Evolutionary conservation across 108 stramenopile genomes (phyloP).

Genomic region (Cylindrotheca closterium): DNA sequence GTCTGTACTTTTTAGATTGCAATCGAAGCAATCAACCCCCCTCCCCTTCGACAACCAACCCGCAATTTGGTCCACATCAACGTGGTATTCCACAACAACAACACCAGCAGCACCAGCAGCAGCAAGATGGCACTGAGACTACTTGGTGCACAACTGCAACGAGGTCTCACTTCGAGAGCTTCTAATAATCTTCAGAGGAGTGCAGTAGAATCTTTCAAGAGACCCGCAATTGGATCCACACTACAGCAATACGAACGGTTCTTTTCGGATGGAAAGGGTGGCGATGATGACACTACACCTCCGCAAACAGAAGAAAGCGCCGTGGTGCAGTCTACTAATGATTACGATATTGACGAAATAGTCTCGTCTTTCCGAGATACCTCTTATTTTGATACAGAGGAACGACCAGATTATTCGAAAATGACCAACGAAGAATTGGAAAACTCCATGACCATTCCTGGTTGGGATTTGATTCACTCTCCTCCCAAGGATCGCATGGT

Average conservation of each 20-base stretch:
- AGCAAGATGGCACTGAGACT: background rate
- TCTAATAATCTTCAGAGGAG: background rate
- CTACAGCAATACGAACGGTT: background rate
- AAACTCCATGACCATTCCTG: constrained; percentile 70
- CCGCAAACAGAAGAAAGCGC: background rate
- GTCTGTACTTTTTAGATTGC: background rate
- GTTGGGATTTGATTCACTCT: constrained; percentile 76
- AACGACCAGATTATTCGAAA: constrained; percentile 19
- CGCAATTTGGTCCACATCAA: too few relatives aligned
- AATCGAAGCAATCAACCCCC: background rate
- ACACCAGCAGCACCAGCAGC: too few relatives aligned
- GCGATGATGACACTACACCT: background rate
- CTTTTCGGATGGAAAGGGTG: background rate
- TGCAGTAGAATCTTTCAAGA: background rate
- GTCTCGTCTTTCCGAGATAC: constrained; percentile 31
- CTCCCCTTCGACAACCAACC: too few relatives aligned
- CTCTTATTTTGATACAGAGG: constrained; percentile 25
- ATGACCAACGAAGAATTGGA: constrained; percentile 77
- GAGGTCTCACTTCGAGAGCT: background rate
- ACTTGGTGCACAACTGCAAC: background rate
- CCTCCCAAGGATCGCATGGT: constrained; percentile 59
- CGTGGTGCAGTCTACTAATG: background rate
- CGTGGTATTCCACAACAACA: too few relatives aligned
- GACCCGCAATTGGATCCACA: background rate
- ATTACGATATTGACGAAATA: constrained; percentile 28